These are phyloP conservation scores for Plasmodium relictum DNA, from an alignment of 169 alveolate species.

Conservation along the genomic window DNA sequence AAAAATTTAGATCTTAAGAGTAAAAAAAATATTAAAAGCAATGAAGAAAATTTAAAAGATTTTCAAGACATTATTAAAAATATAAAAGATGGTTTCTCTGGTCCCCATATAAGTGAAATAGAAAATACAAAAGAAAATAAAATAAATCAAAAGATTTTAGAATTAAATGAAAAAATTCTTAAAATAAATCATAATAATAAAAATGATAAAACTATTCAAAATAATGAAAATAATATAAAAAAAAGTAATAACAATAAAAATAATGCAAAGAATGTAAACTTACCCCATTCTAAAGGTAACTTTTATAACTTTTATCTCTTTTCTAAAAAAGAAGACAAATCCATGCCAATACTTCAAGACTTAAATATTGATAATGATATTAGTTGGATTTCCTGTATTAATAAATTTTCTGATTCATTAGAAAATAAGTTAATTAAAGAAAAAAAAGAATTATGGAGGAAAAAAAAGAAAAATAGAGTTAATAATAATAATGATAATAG, in stretches of 20 bases:
- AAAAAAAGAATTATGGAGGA: slow-evolving; percentile 33
- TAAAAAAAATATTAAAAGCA: slow-evolving; percentile 38
- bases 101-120: slow-evolving; percentile 12
- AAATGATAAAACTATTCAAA: neutral
- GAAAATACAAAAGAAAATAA: slow-evolving; percentile 20
- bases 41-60: slow-evolving; percentile 62
- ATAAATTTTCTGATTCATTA: slow-evolving; percentile 43
- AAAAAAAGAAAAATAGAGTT: slow-evolving; percentile 5
- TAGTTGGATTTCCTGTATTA: slow-evolving; percentile 71
- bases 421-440: slow-evolving; percentile 47
- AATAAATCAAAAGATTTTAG: slow-evolving; percentile 21
- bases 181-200: slow-evolving; percentile 4
- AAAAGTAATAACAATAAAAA: neutral
- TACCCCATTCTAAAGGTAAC: slow-evolving; percentile 13
- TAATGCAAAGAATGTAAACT: neutral
- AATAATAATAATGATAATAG: neutral
- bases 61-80: slow-evolving; percentile 43
- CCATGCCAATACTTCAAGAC: slow-evolving; percentile 15
- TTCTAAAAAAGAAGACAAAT: slow-evolving; percentile 49
- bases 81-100: slow-evolving; percentile 27
- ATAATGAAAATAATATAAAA: neutral
- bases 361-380: slow-evolving; percentile 59
- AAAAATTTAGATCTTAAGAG: slow-evolving; percentile 18
- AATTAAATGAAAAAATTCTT: slow-evolving; percentile 15
- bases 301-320: slow-evolving; percentile 42